These are phyloP conservation scores for Lepiota subincarnata DNA, from an alignment of 768 basidiomycete species.

Conservation along the genomic window DNA sequence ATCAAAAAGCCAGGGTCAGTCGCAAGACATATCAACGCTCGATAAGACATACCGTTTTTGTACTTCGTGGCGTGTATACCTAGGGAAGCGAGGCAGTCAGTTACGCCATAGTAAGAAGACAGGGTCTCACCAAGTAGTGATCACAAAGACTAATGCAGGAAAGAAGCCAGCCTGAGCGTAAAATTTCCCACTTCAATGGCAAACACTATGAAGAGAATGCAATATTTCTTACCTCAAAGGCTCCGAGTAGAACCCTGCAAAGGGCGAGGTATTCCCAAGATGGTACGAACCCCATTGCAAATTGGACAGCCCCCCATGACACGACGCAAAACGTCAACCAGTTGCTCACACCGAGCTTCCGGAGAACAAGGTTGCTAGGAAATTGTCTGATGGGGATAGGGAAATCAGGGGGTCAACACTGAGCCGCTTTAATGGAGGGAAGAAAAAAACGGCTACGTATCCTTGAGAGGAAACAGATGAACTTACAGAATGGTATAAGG, in stretches of 20 bases:
- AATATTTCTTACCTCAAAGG: constrained; percentile 32
- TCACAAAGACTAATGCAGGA: constrained; percentile 44
- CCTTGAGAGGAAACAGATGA: neutral
- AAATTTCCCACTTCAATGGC: neutral
- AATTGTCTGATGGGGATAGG: constrained; percentile 29
- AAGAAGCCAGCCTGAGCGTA: constrained; percentile 44
- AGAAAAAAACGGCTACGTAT: neutral
- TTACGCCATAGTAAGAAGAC: neutral
- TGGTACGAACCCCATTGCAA: constrained; percentile 44
- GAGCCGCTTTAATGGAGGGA: neutral
- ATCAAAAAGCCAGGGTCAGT: neutral
- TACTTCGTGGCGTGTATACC: constrained; percentile 50
- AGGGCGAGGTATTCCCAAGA: constrained; percentile 37
- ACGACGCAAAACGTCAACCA: constrained; percentile 39
- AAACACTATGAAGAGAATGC: neutral
- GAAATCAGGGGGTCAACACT: constrained; percentile 3
- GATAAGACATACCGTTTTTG: constrained; percentile 36
- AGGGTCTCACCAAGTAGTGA: constrained; percentile 41
- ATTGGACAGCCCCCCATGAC: constrained; percentile 40
- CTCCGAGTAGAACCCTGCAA: constrained; percentile 37
- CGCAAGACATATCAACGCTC: neutral
- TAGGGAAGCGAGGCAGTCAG: constrained; percentile 14
- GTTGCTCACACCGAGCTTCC: constrained; percentile 37
- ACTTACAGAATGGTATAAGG: constrained; percentile 46
- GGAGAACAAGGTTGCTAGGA: constrained; percentile 41